Evolutionary conservation across 768 basidiomycete species (phyloP).

Genomic region (Lactifluus hygrophoroides): DNA sequence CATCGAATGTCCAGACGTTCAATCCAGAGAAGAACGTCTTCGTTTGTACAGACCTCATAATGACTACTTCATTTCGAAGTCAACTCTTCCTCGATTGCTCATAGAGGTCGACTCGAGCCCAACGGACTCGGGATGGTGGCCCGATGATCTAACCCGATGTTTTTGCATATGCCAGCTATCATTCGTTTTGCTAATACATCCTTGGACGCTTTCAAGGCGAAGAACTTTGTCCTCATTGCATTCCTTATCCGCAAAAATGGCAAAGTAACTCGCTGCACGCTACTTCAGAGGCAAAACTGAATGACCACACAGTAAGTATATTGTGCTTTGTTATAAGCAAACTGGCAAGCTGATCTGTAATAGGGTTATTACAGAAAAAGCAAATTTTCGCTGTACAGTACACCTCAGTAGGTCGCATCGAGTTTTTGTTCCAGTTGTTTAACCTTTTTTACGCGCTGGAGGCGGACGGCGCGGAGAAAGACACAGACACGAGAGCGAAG

Average conservation of each 20-base stretch:
- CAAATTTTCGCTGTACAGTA: background rate
- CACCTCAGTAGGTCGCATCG: too few species aligned
- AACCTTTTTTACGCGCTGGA: background rate
- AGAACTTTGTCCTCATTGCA: background rate
- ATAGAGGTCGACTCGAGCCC: background rate
- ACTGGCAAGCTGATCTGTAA: background rate
- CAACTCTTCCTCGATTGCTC: background rate
- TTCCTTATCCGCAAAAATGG: background rate
- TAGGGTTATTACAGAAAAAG: background rate
- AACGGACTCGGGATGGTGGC: background rate
- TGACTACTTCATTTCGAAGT: background rate
- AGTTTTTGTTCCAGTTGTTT: background rate
- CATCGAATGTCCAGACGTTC: too few species aligned
- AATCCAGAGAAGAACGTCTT: background rate
- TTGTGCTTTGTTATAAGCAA: background rate
- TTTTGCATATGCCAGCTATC: background rate
- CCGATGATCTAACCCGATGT: background rate
- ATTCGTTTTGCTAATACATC: background rate
- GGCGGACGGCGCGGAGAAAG: too few species aligned
- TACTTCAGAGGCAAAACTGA: background rate
- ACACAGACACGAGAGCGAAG: too few species aligned
- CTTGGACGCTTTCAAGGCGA: background rate
- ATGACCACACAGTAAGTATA: background rate
- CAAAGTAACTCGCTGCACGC: background rate
- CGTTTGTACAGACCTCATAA: background rate